Conservation (phyloP, 2,329 filamentous ascomycete genomes). For the Epichloe aotearoae region DNA sequence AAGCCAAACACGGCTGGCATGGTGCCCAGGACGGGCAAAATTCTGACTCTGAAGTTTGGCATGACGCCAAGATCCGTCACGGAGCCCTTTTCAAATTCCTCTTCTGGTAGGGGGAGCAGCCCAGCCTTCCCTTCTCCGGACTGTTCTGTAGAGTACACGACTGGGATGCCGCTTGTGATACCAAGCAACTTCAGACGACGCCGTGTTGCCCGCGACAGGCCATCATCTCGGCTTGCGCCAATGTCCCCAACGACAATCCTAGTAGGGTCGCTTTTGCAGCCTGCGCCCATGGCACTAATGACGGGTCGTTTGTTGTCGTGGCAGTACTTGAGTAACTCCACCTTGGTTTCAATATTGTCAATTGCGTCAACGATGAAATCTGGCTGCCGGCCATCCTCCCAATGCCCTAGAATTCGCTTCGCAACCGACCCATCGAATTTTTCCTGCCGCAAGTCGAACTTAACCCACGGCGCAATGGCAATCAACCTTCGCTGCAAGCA, state of each 20-base stretch:
- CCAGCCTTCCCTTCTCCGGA: slow-evolving; percentile 83
- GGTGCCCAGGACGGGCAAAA: slow-evolving; percentile 84
- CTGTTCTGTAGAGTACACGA: slow-evolving; percentile 87
- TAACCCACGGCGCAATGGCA: slow-evolving; percentile 82
- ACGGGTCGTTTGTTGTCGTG: slow-evolving; percentile 64
- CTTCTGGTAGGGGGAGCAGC: slow-evolving; percentile 78
- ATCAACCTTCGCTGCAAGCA: slow-evolving; percentile 69
- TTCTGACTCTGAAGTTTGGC: slow-evolving; percentile 87
- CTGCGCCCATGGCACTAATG: slow-evolving; percentile 91
- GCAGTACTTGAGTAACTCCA: slow-evolving; percentile 80
- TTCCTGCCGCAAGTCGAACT: slow-evolving; percentile 75
- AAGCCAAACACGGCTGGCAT: slow-evolving; percentile 97
- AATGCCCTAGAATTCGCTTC: slow-evolving; percentile 50
- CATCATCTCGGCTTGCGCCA: slow-evolving; percentile 73
- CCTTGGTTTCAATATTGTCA: slow-evolving; percentile 96
- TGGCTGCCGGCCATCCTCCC: slow-evolving; percentile 41
- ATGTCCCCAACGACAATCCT: slow-evolving; percentile 86
- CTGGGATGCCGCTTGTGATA: slow-evolving; percentile 73
- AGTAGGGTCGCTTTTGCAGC: slow-evolving; percentile 79
- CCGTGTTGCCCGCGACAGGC: slow-evolving; percentile 72
- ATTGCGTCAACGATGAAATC: slow-evolving; percentile 95
- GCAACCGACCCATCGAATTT: slow-evolving; percentile 64
- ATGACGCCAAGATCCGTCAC: slow-evolving; percentile 81
- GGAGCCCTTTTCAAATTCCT: slow-evolving; percentile 74
- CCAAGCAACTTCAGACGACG: slow-evolving; percentile 65